Conservation (phyloP, 2,329 filamentous ascomycete genomes). For the Colletotrichum simmondsii region DNA sequence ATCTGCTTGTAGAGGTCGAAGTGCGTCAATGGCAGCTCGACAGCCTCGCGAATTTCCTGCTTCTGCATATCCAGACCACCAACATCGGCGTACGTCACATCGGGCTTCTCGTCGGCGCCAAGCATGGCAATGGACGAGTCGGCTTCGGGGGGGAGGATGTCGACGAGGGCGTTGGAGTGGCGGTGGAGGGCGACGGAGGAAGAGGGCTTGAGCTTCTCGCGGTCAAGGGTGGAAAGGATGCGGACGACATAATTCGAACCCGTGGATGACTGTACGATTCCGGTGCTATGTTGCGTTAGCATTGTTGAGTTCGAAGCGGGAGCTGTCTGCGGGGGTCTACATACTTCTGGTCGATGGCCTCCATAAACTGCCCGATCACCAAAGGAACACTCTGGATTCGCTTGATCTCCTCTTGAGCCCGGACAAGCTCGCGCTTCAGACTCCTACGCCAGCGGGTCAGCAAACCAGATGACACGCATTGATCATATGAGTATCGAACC, state of each 20-base stretch:
- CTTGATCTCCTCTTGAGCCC: conserved; percentile 99
- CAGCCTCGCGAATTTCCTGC: conserved; percentile 97
- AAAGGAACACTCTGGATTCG: conserved; percentile 97
- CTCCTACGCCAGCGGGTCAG: conserved; percentile 65
- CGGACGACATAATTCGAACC: conserved; percentile 99
- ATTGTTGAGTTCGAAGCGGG: neutral
- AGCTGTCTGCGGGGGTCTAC: conserved; percentile 39
- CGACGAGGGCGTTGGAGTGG: conserved; percentile 97
- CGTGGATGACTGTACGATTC: conserved; percentile 97
- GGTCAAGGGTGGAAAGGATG: conserved; percentile 97
- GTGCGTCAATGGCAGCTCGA: conserved; percentile 95
- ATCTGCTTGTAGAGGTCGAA: conserved; percentile 99
- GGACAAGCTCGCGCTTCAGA: conserved; percentile 95
- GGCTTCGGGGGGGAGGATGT: conserved; percentile 98
- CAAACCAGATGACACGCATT: neutral
- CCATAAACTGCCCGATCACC: conserved; percentile 99
- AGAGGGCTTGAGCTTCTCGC: conserved; percentile 96
- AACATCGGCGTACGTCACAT: conserved; percentile 97
- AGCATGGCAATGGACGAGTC: conserved; percentile 99
- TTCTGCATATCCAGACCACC: conserved; percentile 99
- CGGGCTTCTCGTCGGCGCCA: conserved; percentile 94
- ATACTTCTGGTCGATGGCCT: conserved; percentile 99
- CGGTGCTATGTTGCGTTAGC: conserved; percentile 72
- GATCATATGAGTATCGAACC: conserved; percentile 57
- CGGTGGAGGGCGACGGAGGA: conserved; percentile 97